phyloP scores from a whole-genome alignment of 140 eudicot genomes.

The Erigeron philadelphicus region DNA sequence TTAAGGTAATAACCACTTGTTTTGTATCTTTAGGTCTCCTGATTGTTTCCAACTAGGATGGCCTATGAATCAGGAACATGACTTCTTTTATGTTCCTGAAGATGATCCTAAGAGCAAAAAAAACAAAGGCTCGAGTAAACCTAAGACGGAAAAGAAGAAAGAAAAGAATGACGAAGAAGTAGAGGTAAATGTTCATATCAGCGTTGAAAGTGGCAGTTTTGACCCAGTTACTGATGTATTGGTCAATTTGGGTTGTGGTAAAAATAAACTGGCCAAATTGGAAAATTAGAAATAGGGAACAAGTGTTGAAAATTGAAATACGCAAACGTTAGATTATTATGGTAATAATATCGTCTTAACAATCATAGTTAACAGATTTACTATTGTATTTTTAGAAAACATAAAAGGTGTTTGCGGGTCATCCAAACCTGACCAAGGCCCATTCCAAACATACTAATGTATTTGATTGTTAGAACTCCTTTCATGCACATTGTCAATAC shows the following conservation, averaged over 20 bases:
- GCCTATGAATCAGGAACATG: constrained; percentile 88
- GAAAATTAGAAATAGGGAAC: neutral
- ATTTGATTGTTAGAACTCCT: constrained; percentile 18
- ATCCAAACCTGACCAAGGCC: too few species aligned
- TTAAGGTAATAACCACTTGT: constrained; percentile 22
- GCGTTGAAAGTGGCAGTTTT: neutral
- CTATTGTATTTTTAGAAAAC: too few species aligned
- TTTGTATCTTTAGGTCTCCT: constrained; percentile 57
- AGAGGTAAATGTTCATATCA: constrained; percentile 36
- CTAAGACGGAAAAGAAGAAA: constrained; percentile 26
- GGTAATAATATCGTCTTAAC: neutral
- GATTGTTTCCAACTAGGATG: constrained; percentile 86
- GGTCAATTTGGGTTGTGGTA: constrained; percentile 1
- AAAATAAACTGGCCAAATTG: neutral
- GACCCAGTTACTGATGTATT: neutral
- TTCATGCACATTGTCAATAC: constrained; percentile 8
- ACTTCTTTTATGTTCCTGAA: constrained; percentile 61
- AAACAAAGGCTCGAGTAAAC: constrained; percentile 15
- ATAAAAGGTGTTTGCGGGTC: too few species aligned
- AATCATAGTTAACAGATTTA: too few species aligned
- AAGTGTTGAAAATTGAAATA: neutral
- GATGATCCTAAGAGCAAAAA: constrained; percentile 40
- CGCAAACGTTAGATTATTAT: neutral
- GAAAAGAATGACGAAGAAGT: constrained; percentile 55
- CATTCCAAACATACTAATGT: neutral